Conservation (phyloP, 805 yeast species). For the Starmerella sp. region DNA sequence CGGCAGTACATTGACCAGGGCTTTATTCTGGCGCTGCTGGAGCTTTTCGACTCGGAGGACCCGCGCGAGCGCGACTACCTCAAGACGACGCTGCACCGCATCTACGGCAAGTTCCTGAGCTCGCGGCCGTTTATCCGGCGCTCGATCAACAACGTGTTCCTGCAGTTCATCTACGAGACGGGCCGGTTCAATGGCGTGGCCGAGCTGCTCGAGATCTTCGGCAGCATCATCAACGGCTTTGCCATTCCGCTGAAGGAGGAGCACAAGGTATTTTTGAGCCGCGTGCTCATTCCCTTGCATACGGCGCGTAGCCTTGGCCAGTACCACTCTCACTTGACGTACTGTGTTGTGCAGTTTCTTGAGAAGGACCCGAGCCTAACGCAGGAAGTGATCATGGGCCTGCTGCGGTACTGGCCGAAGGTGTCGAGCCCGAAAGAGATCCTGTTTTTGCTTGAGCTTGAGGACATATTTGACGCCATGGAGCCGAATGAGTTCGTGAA, state of each 20-base stretch:
- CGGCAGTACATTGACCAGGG: slow-evolving; percentile 88
- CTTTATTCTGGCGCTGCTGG: slow-evolving; percentile 69
- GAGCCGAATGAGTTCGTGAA: slow-evolving; percentile 86
- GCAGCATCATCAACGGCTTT: slow-evolving; percentile 94
- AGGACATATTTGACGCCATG: slow-evolving; percentile 91
- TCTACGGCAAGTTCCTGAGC: slow-evolving; percentile 87
- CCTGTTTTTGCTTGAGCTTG: slow-evolving; percentile 89
- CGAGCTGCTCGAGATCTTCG: slow-evolving; percentile 86
- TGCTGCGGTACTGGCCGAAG: slow-evolving; percentile 93
- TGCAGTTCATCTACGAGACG: slow-evolving; percentile 89
- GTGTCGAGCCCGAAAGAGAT: slow-evolving; percentile 89
- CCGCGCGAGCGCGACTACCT: slow-evolving; percentile 91
- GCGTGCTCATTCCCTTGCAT: slow-evolving; percentile 85
- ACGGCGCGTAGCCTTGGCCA: slow-evolving; percentile 78
- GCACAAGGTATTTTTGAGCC: slow-evolving; percentile 77
- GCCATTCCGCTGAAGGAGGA: slow-evolving; percentile 95
- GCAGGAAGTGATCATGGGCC: slow-evolving; percentile 92
- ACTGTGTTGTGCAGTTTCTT: slow-evolving; percentile 90
- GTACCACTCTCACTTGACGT: slow-evolving; percentile 94
- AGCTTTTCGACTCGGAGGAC: slow-evolving; percentile 90
- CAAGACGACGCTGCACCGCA: slow-evolving; percentile 89
- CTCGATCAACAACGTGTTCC: slow-evolving; percentile 80
- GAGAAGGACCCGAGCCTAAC: slow-evolving; percentile 89
- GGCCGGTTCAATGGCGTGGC: slow-evolving; percentile 93
- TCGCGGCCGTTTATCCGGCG: slow-evolving; percentile 84